Evolutionary conservation across 2,329 filamentous ascomycete species (phyloP).

Genomic region (Verticillium zaregamsianum): DNA sequence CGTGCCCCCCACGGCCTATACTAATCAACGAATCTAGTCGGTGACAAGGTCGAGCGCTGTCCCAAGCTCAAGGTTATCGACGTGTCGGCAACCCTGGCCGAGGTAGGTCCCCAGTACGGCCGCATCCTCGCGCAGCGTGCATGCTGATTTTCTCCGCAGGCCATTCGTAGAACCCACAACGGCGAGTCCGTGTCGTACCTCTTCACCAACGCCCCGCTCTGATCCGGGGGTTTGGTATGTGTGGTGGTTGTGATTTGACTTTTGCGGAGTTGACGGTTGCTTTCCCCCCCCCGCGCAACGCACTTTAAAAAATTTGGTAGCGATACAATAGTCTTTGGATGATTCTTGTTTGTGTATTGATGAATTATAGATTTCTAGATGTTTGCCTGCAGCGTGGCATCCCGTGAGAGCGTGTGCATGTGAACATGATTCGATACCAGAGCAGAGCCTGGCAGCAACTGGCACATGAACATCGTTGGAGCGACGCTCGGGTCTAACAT

Average conservation of each 20-base stretch:
- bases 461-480: no score
- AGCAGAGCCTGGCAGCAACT: no score
- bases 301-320: neutral
- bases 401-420: neutral
- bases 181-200: constrained; percentile 30
- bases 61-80: constrained; percentile 85
- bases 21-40: constrained; percentile 52
- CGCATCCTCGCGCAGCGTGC: neutral
- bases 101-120: constrained; percentile 33
- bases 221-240: neutral
- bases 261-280: neutral
- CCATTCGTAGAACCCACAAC: constrained; percentile 63
- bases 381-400: neutral
- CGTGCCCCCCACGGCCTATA: constrained; percentile 9
- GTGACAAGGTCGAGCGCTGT: constrained; percentile 75
- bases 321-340: neutral
- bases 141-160: neutral
- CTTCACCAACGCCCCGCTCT: neutral
- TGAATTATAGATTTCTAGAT: neutral
- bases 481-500: no score
- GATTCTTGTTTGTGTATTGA: neutral
- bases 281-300: neutral
- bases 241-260: neutral
- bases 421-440: no score
- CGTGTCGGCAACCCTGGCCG: constrained; percentile 76